These are phyloP conservation scores for Mallotus japonicus DNA, from an alignment of 441 rosid genomes.

Conservation along the genomic window DNA sequence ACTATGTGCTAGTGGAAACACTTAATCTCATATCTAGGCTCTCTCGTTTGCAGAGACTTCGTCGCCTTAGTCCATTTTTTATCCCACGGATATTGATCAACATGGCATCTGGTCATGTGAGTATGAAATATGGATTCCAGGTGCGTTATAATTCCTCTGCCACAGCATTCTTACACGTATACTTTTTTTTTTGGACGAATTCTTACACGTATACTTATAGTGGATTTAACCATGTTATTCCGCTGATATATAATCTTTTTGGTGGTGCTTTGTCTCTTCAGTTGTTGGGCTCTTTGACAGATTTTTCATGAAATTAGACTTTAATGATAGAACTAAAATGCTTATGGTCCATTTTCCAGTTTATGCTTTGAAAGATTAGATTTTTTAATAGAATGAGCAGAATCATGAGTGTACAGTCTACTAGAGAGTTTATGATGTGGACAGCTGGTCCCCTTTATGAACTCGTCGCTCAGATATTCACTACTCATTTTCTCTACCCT, in stretches of 20 bases:
- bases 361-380: constrained; percentile 3
- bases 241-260: neutral
- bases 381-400: neutral
- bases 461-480: neutral
- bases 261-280: neutral
- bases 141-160: constrained; percentile 33
- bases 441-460: neutral
- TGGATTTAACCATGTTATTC: constrained; percentile 1
- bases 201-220: neutral
- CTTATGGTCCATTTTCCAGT: constrained; percentile 2
- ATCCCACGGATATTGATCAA: constrained; percentile 84
- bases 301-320: constrained; percentile 7
- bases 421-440: neutral
- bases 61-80: constrained; percentile 90
- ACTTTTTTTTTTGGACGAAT: too few relatives aligned
- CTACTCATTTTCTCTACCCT: neutral
- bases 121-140: constrained; percentile 95
- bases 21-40: constrained; percentile 20
- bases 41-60: constrained; percentile 58
- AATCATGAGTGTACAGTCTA: neutral
- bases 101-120: constrained; percentile 95
- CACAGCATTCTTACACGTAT: neutral
- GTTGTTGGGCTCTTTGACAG: neutral
- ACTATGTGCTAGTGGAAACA: constrained; percentile 15
- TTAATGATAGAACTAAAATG: neutral